These are phyloP conservation scores for Phytophthora parvispora DNA, from an alignment of 352 stramenopile genomes.

Conservation along the genomic window DNA sequence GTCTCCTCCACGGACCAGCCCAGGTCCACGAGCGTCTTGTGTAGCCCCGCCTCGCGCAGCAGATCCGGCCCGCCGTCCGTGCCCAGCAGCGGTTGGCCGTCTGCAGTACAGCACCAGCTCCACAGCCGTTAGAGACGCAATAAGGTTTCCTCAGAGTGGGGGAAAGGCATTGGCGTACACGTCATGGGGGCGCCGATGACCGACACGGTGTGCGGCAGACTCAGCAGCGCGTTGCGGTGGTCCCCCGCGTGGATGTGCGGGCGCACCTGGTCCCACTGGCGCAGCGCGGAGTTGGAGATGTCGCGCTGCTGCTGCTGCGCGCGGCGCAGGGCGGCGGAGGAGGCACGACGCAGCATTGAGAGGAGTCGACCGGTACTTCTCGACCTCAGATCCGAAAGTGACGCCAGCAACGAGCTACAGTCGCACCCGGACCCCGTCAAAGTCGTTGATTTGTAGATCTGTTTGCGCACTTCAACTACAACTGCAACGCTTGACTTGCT, in stretches of 20 bases:
- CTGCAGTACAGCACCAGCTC: conserved; percentile 31
- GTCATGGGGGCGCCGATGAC: conserved; percentile 92
- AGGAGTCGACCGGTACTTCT: neutral
- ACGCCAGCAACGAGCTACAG: neutral
- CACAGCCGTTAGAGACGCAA: neutral
- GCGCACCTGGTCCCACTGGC: conserved; percentile 72
- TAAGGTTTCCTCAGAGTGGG: neutral
- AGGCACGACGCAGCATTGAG: conserved; percentile 19
- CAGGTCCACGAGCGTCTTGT: conserved; percentile 83
- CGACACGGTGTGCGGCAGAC: conserved; percentile 73
- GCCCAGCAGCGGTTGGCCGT: conserved; percentile 84
- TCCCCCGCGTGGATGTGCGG: conserved; percentile 69
- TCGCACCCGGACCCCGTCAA: conserved; percentile 22
- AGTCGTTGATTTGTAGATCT: conserved; percentile 28
- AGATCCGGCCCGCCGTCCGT: conserved; percentile 83
- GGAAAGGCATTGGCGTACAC: conserved; percentile 51
- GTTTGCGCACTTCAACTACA: conserved; percentile 19
- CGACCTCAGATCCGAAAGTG: conserved; percentile 18
- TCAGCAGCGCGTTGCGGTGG: conserved; percentile 63
- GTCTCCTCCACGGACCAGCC: conserved; percentile 91
- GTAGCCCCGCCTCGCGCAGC: conserved; percentile 79
- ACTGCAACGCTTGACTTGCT: conserved; percentile 7
- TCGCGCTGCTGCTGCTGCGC: conserved; percentile 48
- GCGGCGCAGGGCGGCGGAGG: conserved; percentile 15
- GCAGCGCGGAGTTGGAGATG: conserved; percentile 62